Evolutionary conservation across 2,329 filamentous ascomycete genomes (phyloP).

Genomic region (Fusarium goolgardi): DNA sequence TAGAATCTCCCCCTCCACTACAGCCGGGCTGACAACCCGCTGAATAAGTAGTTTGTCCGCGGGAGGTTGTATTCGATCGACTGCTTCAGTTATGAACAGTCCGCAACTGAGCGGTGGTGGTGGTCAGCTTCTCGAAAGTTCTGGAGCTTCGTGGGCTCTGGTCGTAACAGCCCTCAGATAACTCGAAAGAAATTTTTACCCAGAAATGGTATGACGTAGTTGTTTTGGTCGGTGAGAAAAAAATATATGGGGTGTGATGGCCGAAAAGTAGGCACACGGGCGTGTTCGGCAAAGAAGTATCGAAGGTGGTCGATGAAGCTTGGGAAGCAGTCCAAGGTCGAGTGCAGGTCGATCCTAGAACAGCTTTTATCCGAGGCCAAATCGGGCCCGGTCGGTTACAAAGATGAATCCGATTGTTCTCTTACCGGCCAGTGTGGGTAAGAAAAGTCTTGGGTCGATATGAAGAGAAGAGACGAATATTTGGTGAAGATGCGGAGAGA

Average conservation of each 20-base stretch:
- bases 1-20: slow-evolving; percentile 69
- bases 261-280: slow-evolving; percentile 11
- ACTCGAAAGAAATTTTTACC: slow-evolving; percentile 6
- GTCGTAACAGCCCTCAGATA: slow-evolving; percentile 8
- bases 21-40: slow-evolving; percentile 53
- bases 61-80: slow-evolving; percentile 50
- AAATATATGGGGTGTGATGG: slow-evolving; percentile 5
- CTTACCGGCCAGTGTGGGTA: slow-evolving; percentile 23
- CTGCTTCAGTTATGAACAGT: slow-evolving; percentile 44
- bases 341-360: slow-evolving; percentile 57
- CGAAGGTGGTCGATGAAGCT: slow-evolving; percentile 41
- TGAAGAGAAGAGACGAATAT: slow-evolving; percentile 28
- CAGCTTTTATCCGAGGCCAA: slow-evolving; percentile 49
- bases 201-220: background rate
- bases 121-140: slow-evolving; percentile 18
- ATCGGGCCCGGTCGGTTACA: slow-evolving; percentile 27
- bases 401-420: slow-evolving; percentile 14
- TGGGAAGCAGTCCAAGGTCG: slow-evolving; percentile 50
- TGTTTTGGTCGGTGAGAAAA: background rate
- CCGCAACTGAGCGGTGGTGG: slow-evolving; percentile 24
- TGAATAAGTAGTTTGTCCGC: slow-evolving; percentile 54
- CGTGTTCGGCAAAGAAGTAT: slow-evolving; percentile 30
- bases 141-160: slow-evolving; percentile 20
- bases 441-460: slow-evolving; percentile 32
- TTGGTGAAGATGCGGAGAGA: slow-evolving; percentile 48